Percentiles rank a stretch among this genome's conserved stretches.
These are phyloP conservation scores for Malus hybrid DNA, from an alignment of 331 rosid genomes.

Conservation along the genomic window DNA sequence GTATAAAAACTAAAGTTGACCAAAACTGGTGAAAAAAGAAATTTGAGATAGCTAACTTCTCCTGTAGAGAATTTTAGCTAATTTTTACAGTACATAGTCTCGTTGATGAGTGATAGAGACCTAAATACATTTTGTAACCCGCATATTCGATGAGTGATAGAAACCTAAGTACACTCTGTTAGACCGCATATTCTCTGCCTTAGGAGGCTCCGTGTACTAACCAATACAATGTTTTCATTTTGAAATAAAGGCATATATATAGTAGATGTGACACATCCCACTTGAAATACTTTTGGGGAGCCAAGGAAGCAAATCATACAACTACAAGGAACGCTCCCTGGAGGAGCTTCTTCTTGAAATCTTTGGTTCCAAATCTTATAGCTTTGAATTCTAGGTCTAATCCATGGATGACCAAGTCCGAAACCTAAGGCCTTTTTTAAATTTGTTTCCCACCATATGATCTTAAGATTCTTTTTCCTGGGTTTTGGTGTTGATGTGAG, in stretches of 20 bases:
- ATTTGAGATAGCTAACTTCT: not conserved
- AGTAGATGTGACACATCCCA: not conserved
- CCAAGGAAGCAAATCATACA: not conserved
- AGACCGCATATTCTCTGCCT: no score
- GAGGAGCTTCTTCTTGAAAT: not conserved
- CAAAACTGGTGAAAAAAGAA: no score
- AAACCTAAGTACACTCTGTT: no score
- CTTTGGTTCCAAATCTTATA: not conserved
- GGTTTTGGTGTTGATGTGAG: not conserved
- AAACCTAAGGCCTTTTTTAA: not conserved
- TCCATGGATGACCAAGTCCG: not conserved
- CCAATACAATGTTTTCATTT: not conserved
- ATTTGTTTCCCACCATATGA: not conserved
- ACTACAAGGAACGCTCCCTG: not conserved
- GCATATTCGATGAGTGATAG: not conserved
- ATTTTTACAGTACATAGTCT: no score
- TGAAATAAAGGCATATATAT: not conserved
- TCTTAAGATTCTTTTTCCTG: conserved; percentile 9
- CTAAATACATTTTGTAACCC: not conserved
- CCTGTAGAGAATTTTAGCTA: not conserved
- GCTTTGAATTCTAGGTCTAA: not conserved
- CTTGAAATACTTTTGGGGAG: not conserved
- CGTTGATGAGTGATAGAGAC: not conserved
- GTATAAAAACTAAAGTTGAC: no score
- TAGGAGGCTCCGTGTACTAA: not conserved